Base-by-base conservation (phyloP, 2,329 filamentous ascomycete genomes). In the Fusarium azukiicola region DNA sequence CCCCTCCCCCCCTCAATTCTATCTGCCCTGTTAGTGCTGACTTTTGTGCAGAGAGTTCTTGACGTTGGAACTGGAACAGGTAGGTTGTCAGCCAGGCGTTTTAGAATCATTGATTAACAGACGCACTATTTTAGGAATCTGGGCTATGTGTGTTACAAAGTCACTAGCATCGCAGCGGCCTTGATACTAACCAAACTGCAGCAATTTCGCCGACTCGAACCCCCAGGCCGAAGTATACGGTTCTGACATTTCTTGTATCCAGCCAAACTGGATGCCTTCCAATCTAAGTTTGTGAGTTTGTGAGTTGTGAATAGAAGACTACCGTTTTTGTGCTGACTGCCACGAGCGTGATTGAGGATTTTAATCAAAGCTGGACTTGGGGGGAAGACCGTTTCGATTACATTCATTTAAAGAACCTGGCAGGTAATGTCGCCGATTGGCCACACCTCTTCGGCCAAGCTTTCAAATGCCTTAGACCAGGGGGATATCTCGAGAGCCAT, bases 41-140 rank as follows among this genome's bases (percentile, higher is more conserved):
- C 49, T 4, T 50, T 52, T 50, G n/a, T 4, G 49, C 17, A 52
- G 49, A 52, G n/a, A 52, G 49, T 52, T 52, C n/a, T 52, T 52
- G 49, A 52, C 49, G 49, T 52, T 52, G 13, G 49, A 52, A 52
- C 49, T 27, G n/a, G 49, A 52, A 52, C n/a, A 52, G 49, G 49
- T 52, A 27, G 49, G 49, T 52, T 27, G n/a, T 52, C n/a, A 52
- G 13, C 49, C n/a, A 4, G 3, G 49, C n/a, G n/a, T 10, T 52
- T 52, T 52, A 2, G 49, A n/a, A 52, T 52, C 49, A 52, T 6
- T 6, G 13, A 17, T 52, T 52, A 2, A 52, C 49, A 27, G 49
- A 52, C n/a, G 49, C n/a, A 50, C 49, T 52, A 52, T 27, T 52
- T 52, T 52, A 52, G 49, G 49, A 52, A 16, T 52, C 5, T 52